Percentiles rank a stretch among this genome's conserved stretches.
These are phyloP conservation scores for Maudiozyma barnettii DNA, from an alignment of 805 yeast species.

Conservation along the genomic window DNA sequence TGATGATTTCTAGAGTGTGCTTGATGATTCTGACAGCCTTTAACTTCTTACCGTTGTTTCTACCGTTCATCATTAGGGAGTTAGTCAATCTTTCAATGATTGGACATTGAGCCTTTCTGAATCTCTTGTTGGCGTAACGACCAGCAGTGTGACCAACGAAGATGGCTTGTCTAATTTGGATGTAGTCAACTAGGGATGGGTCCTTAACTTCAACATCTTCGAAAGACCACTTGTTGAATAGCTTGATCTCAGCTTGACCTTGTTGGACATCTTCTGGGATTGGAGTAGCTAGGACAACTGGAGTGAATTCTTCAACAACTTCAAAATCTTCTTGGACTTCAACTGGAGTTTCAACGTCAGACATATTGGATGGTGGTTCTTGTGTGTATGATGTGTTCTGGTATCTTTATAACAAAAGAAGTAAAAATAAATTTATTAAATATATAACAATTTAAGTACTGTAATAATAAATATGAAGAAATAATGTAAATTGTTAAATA, in stretches of 20 bases:
- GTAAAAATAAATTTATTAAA: neutral
- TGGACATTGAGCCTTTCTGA: conserved; percentile 99
- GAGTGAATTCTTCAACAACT: conserved; percentile 66
- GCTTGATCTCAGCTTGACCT: conserved; percentile 92
- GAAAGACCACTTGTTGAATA: conserved; percentile 99
- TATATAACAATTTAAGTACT: neutral
- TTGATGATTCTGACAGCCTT: conserved; percentile 99
- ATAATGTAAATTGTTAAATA: neutral
- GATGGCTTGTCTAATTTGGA: conserved; percentile 95
- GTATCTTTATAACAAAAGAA: neutral
- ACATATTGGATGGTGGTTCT: conserved; percentile 42
- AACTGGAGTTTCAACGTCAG: conserved; percentile 71
- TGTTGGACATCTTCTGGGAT: conserved; percentile 95
- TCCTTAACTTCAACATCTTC: conserved; percentile 97
- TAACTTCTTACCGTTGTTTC: conserved; percentile 99
- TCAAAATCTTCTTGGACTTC: conserved; percentile 49
- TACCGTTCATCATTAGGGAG: conserved; percentile 99
- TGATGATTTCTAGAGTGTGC: conserved; percentile 97
- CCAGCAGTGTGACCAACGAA: conserved; percentile 99
- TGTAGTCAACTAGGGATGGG: conserved; percentile 95
- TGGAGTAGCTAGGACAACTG: conserved; percentile 82
- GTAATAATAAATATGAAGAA: neutral
- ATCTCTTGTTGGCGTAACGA: conserved; percentile 98
- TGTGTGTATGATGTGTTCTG: conserved; percentile 5
- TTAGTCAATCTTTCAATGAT: conserved; percentile 98